Base-by-base conservation (phyloP, 2,329 filamentous ascomycete species). In the Sporothrix protearum region DNA sequence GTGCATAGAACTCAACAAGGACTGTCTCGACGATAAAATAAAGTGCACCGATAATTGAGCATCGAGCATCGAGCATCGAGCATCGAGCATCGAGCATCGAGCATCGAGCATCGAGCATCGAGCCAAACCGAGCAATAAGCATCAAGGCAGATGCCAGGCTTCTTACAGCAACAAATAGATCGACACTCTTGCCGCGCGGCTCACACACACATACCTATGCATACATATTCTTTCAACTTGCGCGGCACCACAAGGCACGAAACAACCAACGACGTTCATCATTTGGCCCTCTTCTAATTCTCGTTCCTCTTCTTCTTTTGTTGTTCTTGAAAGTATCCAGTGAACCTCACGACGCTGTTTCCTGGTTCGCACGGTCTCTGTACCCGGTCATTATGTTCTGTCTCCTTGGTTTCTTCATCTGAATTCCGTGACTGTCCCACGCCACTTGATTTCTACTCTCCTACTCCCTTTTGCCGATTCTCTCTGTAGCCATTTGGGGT, bases 301-400 rank as follows among this genome's bases (percentile, higher is more conserved):
- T n/a, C n/a, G n/a, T n/a, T 51, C 45, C 57, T 64, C 36, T 53
- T 16, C 36, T 55, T 47, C 10, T 68, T 14, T 67, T 49, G 25
- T 36, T 36, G 33, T n/a, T 28, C 64, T 53, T 22, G 64, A 51
- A 49, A 66, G 30, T 66, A 66, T 66, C 61, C 39, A 42, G 59
- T 63, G 22, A 66, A 49, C 61, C 61, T 66, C 42, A 33, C 42
- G 39, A 66, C 61, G 22, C 45, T 51, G 30, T 30, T 51, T 53
- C 28, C 64, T 53, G 47, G 45, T 33, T 22, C 45, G 36, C 28
- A 3, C 45, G 16, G 22, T n/a, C 39, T 22, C 1, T 53, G 19
- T 19, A 6, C n/a, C 22, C 42, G 49, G 8, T 6, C 53, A 25
- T 61, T 61, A 51, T 59, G 63, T 59, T 25, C 33, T n/a, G n/a